These are phyloP conservation scores for Blumeriella jaapii DNA, from an alignment of 2,329 filamentous ascomycete species.

Conservation along the genomic window DNA sequence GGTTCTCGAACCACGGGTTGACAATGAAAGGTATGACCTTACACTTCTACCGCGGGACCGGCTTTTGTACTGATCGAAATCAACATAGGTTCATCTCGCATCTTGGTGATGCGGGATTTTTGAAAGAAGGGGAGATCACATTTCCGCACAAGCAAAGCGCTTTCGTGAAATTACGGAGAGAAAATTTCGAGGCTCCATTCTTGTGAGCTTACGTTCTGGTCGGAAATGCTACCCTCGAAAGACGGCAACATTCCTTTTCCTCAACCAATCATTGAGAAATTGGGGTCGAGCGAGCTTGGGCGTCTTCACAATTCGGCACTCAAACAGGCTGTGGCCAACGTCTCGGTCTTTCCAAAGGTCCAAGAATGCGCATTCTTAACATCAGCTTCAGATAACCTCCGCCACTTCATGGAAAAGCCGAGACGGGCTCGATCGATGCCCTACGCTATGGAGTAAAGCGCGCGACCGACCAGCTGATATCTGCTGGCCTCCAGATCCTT, in stretches of 20 bases:
- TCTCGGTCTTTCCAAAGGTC: too few relatives aligned
- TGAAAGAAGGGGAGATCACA: slow-evolving; percentile 73
- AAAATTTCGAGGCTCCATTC: slow-evolving; percentile 65
- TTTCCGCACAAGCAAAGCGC: slow-evolving; percentile 92
- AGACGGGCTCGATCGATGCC: too few relatives aligned
- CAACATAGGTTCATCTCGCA: slow-evolving; percentile 49
- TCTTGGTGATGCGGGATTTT: slow-evolving; percentile 65
- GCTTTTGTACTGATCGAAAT: not conserved
- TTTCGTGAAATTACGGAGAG: slow-evolving; percentile 67
- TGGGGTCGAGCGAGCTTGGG: not conserved
- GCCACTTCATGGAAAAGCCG: too few relatives aligned
- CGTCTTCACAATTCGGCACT: not conserved
- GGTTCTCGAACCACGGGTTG: slow-evolving; percentile 79
- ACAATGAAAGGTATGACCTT: slow-evolving; percentile 67
- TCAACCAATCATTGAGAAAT: not conserved
- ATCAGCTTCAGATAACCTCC: too few relatives aligned
- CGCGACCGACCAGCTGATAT: too few relatives aligned
- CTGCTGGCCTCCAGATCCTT: too few relatives aligned
- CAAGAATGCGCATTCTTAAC: too few relatives aligned
- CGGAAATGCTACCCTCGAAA: not conserved
- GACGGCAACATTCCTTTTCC: not conserved
- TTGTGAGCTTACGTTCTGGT: slow-evolving; percentile 14
- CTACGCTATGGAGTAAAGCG: too few relatives aligned
- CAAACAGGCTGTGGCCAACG: not conserved
- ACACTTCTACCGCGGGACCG: not conserved